A percentile compares a stretch with the other conserved stretches of the same genome.
These are phyloP conservation scores for Tylopilus sp. DNA, from an alignment of 768 basidiomycete species.

Conservation along the genomic window DNA sequence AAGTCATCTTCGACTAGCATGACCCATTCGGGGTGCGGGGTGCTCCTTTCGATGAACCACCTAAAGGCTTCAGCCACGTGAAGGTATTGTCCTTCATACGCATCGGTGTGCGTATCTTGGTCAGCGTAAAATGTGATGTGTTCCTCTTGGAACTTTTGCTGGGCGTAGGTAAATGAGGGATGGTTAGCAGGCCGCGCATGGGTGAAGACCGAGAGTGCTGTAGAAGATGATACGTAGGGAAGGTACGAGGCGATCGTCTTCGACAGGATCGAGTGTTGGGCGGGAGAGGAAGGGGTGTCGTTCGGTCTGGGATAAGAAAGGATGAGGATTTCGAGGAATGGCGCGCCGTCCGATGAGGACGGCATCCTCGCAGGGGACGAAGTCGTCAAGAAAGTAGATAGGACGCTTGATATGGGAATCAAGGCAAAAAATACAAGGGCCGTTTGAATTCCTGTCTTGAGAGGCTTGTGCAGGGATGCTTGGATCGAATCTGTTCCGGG, in stretches of 20 bases:
- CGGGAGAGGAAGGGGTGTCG: constrained; percentile 19
- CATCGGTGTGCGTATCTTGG: constrained; percentile 26
- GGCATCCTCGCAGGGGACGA: constrained; percentile 3
- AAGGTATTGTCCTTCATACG: constrained; percentile 33
- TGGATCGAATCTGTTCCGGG: not conserved
- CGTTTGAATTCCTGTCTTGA: constrained; percentile 16
- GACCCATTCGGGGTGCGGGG: constrained; percentile 35
- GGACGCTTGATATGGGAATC: constrained; percentile 3
- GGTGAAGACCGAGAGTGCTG: constrained; percentile 37
- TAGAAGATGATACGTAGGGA: constrained; percentile 31
- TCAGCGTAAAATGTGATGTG: constrained; percentile 27
- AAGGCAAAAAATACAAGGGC: constrained; percentile 19
- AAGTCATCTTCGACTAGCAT: constrained; percentile 46
- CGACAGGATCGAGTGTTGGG: constrained; percentile 27
- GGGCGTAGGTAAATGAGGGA: constrained; percentile 29
- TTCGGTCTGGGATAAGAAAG: constrained; percentile 39
- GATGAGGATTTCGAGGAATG: constrained; percentile 39
- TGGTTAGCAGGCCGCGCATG: constrained; percentile 29
- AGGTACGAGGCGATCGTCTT: constrained; percentile 37
- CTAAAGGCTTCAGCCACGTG: constrained; percentile 41
- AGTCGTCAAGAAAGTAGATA: constrained; percentile 2
- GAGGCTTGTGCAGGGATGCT: constrained; percentile 1
- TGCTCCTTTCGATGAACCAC: constrained; percentile 28
- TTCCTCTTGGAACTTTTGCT: constrained; percentile 23
- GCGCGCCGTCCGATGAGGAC: constrained; percentile 19